These are phyloP conservation scores for Geosmithia morbida DNA, from an alignment of 2,329 filamentous ascomycete species.

Conservation along the genomic window DNA sequence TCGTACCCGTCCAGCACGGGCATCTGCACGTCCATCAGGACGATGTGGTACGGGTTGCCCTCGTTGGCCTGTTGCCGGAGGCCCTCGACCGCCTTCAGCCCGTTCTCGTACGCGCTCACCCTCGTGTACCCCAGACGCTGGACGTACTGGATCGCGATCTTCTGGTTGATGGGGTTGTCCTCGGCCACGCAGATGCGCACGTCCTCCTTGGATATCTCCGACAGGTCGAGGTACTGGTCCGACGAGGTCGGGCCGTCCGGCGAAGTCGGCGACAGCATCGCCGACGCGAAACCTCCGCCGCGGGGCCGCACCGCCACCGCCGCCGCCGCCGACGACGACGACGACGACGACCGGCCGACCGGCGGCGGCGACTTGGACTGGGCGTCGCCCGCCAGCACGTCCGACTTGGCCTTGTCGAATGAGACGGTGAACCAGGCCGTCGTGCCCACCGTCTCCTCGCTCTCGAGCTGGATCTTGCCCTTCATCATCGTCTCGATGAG, in stretches of 20 bases:
- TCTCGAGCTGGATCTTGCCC: constrained; percentile 71
- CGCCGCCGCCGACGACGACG: no score
- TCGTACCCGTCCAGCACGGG: constrained; percentile 86
- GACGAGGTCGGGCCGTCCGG: constrained; percentile 22
- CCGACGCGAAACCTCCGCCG: background rate
- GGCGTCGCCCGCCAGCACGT: constrained; percentile 42
- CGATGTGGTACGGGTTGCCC: constrained; percentile 70
- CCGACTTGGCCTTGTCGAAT: constrained; percentile 65
- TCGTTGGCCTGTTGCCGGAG: constrained; percentile 58
- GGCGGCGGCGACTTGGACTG: constrained; percentile 20
- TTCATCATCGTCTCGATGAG: constrained; percentile 88
- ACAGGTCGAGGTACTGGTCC: constrained; percentile 49
- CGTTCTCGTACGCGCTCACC: constrained; percentile 83
- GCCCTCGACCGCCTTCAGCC: constrained; percentile 74
- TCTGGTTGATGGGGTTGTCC: constrained; percentile 89
- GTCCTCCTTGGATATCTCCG: constrained; percentile 58
- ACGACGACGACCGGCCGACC: constrained; percentile 15
- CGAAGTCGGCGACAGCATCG: background rate
- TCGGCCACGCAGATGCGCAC: constrained; percentile 87
- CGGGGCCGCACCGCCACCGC: background rate
- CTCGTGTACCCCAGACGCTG: constrained; percentile 67
- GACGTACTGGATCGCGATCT: constrained; percentile 85
- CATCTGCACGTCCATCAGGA: constrained; percentile 97
- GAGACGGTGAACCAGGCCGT: constrained; percentile 67
- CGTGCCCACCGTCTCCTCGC: constrained; percentile 55